A percentile compares a stretch with the other conserved stretches of the same genome.
These are phyloP conservation scores for Lachancea dasiensis DNA, from an alignment of 805 yeast species.

Conservation along the genomic window DNA sequence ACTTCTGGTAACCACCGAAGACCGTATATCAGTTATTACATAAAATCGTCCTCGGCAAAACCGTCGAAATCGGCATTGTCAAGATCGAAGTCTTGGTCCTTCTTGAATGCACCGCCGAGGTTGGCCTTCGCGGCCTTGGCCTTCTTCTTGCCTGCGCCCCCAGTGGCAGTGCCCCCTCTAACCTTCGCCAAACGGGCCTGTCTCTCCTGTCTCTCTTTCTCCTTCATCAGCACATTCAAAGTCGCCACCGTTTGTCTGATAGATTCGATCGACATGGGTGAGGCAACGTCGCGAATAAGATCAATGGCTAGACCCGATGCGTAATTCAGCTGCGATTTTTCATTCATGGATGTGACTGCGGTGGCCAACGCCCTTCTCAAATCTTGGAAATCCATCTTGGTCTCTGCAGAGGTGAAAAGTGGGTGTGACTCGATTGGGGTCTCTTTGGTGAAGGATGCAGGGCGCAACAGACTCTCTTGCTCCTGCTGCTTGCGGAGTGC, in stretches of 20 bases:
- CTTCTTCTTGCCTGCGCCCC: constrained; percentile 95
- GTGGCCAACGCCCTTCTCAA: constrained; percentile 67
- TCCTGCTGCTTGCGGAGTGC: constrained; percentile 35
- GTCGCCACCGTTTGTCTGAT: constrained; percentile 82
- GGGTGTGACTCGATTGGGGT: constrained; percentile 72
- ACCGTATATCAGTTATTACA: constrained; percentile 40
- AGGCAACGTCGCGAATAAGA: constrained; percentile 75
- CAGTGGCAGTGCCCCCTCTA: constrained; percentile 78
- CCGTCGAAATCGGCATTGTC: constrained; percentile 48
- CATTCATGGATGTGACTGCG: constrained; percentile 53
- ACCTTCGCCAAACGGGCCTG: constrained; percentile 69
- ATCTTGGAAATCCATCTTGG: constrained; percentile 73
- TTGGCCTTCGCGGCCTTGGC: constrained; percentile 73
- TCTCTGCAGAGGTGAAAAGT: constrained; percentile 66
- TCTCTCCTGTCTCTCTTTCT: constrained; percentile 86
- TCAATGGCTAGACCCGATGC: constrained; percentile 75
- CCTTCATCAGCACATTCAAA: constrained; percentile 70
- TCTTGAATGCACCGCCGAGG: constrained; percentile 56
- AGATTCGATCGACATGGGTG: constrained; percentile 76
- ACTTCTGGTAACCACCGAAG: background rate
- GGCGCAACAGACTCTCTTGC: constrained; percentile 26
- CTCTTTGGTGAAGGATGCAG: constrained; percentile 31
- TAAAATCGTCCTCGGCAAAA: constrained; percentile 75
- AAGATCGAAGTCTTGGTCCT: constrained; percentile 55
- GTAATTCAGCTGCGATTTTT: constrained; percentile 60